Evolutionary conservation across 2,329 filamentous ascomycete genomes (phyloP), one percentile per base, ranked within the genome.

Genomic region (Pyrenophora seminiperda): DNA sequence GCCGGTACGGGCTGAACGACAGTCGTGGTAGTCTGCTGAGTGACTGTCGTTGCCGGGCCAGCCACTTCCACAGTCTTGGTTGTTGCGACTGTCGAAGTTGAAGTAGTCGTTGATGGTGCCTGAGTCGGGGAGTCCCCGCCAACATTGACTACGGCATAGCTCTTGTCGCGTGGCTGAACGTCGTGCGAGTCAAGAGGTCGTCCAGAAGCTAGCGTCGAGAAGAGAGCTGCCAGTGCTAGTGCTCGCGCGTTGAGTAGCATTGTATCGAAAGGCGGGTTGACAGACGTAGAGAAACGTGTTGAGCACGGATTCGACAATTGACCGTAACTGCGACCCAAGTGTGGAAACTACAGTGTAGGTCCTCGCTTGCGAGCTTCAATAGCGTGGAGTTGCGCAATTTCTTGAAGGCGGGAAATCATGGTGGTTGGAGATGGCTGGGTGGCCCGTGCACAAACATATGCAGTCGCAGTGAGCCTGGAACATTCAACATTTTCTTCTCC

Each of bases 81-180:
- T 34, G 51, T 50, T 45, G 63, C 43, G 20, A 66, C 40, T 24
- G 60, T 41, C n/a, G 65, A 63, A 5, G 60, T 41, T 11, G 65
- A 63, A 5, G 64, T 66, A 19, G 59, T 41, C 41, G 56, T 47
- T 34, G 57, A 37, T 20, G 63, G 46, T 24, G 47, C 56, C 39
- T 59, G 30, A 15, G 62, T 63, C 4, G 65, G 56, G 10, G 66
- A 59, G 18, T 71, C 72, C 22, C 72, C 72, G 34, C 73, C 72
- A 17, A 74, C 72, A 42, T 75, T 75, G 56, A 75, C 68, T n/a
- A 75, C 61, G 3, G 67, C 62, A 46, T 74, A 75, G 24, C 64
- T 68, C 49, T 69, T 73, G 24, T 61, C 57, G 10, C 68, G 66
- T 19, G 58, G 58, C 20, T 49, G 56, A 22, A 66, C 17, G 13